Base-by-base conservation (phyloP, 2,329 filamentous ascomycete genomes). In the Amylocarpus encephaloides region DNA sequence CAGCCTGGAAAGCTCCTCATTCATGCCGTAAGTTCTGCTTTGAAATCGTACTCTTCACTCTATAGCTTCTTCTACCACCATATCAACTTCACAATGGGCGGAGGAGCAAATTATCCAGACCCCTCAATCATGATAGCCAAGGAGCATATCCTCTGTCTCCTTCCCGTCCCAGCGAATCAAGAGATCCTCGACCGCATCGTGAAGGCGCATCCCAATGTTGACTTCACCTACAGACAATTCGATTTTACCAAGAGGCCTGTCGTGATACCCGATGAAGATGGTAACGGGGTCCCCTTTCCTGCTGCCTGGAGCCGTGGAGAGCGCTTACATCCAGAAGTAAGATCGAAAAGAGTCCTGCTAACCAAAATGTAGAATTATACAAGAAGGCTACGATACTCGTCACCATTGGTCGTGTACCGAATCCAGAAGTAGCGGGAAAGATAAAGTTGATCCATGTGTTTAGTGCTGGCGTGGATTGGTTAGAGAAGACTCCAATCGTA, bases 141-240 rank as follows among this genome's bases (percentile, higher is more conserved):
- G 47, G 70, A 69, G 52, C 63, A 66, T 49, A 66, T 78, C 33
- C 66, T 78, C 19, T 64, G 69, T 53, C 62, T 71, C 16, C 57
- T 75, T 1, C 70, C 71, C 2, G 69, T 68, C 48, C 66, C 70
- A 6, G 67, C 71, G 47, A 69, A 71, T n/a, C 64, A 62, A 19
- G 57, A 63, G 1, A 57, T 71, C 22, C 54, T 72, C 29, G 63
- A 63, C 42, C 59, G 61, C 44, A 68, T 74, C 47, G 68, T 61
- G 34, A 62, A 64, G 43, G 71, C 66, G 46, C 75, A 69, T 64
- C 75, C 68, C 6, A 59, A 70, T 59, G 66, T 76, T 53, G 66
- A 72, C n/a, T 63, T 77, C 44, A 68, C 65, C 9, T 76, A 69
- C 54, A 55, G 66, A 43, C 53, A 67, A 38, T 55, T 68, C 26